Evolutionary conservation across 345 rosid species (phyloP), one percentile per base, ranked within the genome.

Genomic region (Salix brachista): DNA sequence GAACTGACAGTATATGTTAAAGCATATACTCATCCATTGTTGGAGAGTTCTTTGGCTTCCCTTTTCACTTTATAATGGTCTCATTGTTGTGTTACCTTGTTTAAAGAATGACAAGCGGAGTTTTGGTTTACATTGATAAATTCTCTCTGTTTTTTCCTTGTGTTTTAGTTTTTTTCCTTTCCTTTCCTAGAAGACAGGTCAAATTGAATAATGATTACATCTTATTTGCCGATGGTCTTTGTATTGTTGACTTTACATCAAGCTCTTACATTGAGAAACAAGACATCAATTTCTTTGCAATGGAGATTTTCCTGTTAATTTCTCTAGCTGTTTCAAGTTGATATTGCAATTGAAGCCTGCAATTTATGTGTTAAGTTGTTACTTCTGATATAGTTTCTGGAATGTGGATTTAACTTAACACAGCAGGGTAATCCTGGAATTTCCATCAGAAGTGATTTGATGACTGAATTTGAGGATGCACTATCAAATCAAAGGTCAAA

Each of bases 401-500:
- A 70, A 42, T 60, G 65, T 58, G 74, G 67, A 65, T 77, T 69
- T 62, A 75, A 62, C 65, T 37, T 76, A 46, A 66, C 78, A 58
- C 72, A 83, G 82, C 83, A 90, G 93, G 89, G 78, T 39, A 77
- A 83, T 74, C 46, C 68, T 65, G 81, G 73, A 52, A 81, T 82
- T 67, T 81, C 85, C 28, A 34, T 52, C 41, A 83, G 88, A 69
- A 86, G 86, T 65, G 94, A 92, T 84, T 88, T 96, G 81, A 85
- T 94, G 91, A 73, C 80, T 19, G 96, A 90, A 62, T 87, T 96
- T 74, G 98, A 94, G 78, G 91, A 88, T 83, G 97, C 98, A n/a
- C 82, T 96, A 75, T 80, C 88, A 72, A 87, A 83, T 78, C 97
- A 88, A 80, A 77, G 92, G 69, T 75, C 87, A 25, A 84, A 82